phyloP scores from a whole-genome alignment of 495 filamentous ascomycete species.

The Penicillium lividum region DNA sequence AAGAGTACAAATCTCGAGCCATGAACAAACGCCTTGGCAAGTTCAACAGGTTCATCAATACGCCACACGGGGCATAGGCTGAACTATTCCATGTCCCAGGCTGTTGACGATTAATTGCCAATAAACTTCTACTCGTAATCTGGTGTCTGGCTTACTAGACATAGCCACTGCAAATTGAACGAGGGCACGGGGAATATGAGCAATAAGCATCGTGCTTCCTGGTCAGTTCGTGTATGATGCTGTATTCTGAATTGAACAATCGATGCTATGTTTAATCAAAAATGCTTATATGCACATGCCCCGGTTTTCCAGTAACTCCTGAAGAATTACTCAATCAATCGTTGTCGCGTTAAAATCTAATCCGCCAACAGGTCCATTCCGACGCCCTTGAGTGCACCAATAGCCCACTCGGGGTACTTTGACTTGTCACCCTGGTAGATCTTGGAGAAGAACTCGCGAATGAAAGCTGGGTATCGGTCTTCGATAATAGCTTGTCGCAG shows the following conservation, averaged over 20 bases:
- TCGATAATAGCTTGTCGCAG: slow-evolving; percentile 78
- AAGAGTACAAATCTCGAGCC: background rate
- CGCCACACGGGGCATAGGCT: background rate
- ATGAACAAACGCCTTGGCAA: background rate
- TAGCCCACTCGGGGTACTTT: slow-evolving; percentile 79
- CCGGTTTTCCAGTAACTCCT: background rate
- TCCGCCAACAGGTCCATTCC: slow-evolving; percentile 73
- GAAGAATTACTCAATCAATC: background rate
- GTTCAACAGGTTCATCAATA: background rate
- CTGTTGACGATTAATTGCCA: background rate
- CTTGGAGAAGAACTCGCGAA: slow-evolving; percentile 72
- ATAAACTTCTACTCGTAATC: background rate
- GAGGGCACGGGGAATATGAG: too few species aligned
- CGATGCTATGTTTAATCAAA: background rate
- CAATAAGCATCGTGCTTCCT: too few species aligned
- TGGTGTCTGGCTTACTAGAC: too few species aligned
- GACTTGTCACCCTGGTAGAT: slow-evolving; percentile 67
- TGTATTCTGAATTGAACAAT: background rate
- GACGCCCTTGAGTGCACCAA: slow-evolving; percentile 79
- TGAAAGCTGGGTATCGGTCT: slow-evolving; percentile 76
- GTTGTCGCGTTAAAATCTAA: slow-evolving; percentile 21
- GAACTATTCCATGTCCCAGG: background rate
- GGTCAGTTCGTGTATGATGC: slow-evolving; percentile 5
- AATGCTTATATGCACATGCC: background rate
- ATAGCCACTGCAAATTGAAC: too few species aligned